phyloP scores from a whole-genome alignment of 164 flowering plant species.

The Aristolochia fimbriata region DNA sequence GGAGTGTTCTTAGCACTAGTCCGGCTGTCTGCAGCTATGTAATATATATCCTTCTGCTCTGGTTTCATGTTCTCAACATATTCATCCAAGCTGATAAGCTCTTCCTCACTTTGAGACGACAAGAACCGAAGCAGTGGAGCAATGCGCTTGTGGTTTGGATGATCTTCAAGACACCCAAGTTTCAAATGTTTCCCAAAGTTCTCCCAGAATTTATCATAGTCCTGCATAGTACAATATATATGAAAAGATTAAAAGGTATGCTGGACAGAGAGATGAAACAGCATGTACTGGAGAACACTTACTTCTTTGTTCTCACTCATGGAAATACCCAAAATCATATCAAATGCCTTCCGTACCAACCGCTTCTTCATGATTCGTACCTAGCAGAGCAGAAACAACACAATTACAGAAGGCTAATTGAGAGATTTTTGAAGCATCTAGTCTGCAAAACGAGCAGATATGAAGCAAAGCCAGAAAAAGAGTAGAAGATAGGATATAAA shows the following conservation, averaged over 20 bases:
- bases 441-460: background rate
- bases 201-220: constrained; percentile 91
- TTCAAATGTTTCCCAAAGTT: constrained; percentile 80
- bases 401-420: background rate
- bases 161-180: constrained; percentile 91
- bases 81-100: constrained; percentile 87
- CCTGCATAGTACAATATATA: constrained; percentile 32
- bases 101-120: constrained; percentile 83
- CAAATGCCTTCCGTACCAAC: constrained; percentile 88
- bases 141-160: constrained; percentile 83
- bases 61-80: constrained; percentile 92
- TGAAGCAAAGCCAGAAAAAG: background rate
- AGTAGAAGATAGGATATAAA: background rate
- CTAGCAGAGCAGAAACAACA: constrained; percentile 21
- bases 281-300: constrained; percentile 4
- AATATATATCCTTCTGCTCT: constrained; percentile 89
- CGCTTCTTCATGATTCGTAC: constrained; percentile 94
- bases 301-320: constrained; percentile 85
- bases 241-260: background rate
- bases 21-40: constrained; percentile 80
- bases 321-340: constrained; percentile 88
- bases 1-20: constrained; percentile 82
- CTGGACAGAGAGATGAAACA: background rate
- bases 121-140: constrained; percentile 88
- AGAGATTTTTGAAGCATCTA: too few species aligned